These are phyloP conservation scores for Mrakia frigida DNA, from an alignment of 768 basidiomycete genomes.

Conservation along the genomic window DNA sequence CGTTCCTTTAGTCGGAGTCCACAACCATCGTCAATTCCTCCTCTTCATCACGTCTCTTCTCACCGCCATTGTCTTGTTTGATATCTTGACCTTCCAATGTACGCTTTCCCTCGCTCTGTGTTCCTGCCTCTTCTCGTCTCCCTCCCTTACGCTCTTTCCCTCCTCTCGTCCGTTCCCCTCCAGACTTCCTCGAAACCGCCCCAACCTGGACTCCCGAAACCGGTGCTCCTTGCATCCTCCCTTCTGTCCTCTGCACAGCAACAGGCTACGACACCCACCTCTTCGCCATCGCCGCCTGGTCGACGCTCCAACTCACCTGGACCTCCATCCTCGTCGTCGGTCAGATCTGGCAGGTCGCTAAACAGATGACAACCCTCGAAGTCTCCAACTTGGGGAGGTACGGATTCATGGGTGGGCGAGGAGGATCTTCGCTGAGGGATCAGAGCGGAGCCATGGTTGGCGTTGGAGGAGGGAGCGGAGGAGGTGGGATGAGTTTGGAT, in stretches of 20 bases:
- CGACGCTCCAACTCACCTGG: slow-evolving; percentile 92
- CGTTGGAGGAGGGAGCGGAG: slow-evolving; percentile 23
- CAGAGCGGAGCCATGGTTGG: slow-evolving; percentile 43
- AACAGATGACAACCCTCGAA: slow-evolving; percentile 94
- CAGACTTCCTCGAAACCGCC: slow-evolving; percentile 54
- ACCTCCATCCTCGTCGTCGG: slow-evolving; percentile 76
- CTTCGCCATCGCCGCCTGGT: slow-evolving; percentile 72
- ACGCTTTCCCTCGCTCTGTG: slow-evolving; percentile 42
- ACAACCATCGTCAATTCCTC: slow-evolving; percentile 93
- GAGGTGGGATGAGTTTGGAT: slow-evolving; percentile 14
- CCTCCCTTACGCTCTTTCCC: neutral
- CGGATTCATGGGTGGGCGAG: slow-evolving; percentile 92
- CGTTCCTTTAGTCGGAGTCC: slow-evolving; percentile 64
- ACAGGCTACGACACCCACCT: slow-evolving; percentile 74
- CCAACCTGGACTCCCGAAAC: slow-evolving; percentile 40
- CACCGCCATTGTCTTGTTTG: slow-evolving; percentile 69
- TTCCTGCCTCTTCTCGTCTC: neutral
- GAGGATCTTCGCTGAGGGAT: slow-evolving; percentile 42
- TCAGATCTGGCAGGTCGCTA: slow-evolving; percentile 85
- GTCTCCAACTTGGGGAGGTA: slow-evolving; percentile 91
- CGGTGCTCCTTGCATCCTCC: slow-evolving; percentile 65
- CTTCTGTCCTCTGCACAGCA: slow-evolving; percentile 62
- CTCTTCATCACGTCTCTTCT: slow-evolving; percentile 86
- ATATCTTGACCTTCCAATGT: slow-evolving; percentile 80
- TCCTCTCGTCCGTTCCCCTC: neutral